Evolutionary conservation across 2,329 filamentous ascomycete genomes (phyloP).

Genomic region (Venturia carpophila): DNA sequence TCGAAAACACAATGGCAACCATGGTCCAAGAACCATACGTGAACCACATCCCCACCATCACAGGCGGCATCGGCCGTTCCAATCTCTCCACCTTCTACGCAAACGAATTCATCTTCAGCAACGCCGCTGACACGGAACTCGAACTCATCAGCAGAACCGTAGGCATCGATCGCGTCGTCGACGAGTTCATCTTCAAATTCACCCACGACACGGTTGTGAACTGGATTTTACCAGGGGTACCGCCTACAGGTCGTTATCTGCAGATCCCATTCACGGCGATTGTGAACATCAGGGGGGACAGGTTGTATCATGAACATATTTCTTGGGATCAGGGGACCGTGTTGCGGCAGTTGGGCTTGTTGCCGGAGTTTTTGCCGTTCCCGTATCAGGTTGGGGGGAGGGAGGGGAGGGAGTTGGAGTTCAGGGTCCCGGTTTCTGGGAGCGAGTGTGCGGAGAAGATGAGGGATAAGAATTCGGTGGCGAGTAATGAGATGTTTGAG

Average conservation of each 20-base stretch:
- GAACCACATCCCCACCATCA: slow-evolving; percentile 64
- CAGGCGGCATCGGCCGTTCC: slow-evolving; percentile 60
- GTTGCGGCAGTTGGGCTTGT: slow-evolving; percentile 52
- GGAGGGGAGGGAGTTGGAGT: slow-evolving; percentile 40
- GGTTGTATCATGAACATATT: slow-evolving; percentile 64
- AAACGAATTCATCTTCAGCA: slow-evolving; percentile 67
- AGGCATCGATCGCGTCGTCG: slow-evolving; percentile 59
- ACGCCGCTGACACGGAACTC: slow-evolving; percentile 57
- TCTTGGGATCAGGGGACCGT: slow-evolving; percentile 60
- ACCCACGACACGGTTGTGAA: slow-evolving; percentile 57
- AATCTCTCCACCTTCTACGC: slow-evolving; percentile 60
- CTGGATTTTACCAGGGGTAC: slow-evolving; percentile 56
- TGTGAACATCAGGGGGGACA: slow-evolving; percentile 60
- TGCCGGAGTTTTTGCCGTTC: slow-evolving; percentile 58
- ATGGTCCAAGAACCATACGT: slow-evolving; percentile 76
- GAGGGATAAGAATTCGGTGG: slow-evolving; percentile 40
- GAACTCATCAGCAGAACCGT: slow-evolving; percentile 64
- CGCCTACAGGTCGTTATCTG: slow-evolving; percentile 47
- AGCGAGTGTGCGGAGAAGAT: slow-evolving; percentile 47
- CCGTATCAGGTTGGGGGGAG: slow-evolving; percentile 45
- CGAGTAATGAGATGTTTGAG: slow-evolving; percentile 51
- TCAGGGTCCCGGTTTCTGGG: slow-evolving; percentile 54
- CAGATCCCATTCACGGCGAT: slow-evolving; percentile 57
- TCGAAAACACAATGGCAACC: slow-evolving; percentile 68
- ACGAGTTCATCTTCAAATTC: slow-evolving; percentile 60